A percentile compares a stretch with the other conserved stretches of the same genome.
Evolutionary conservation across 2,329 filamentous ascomycete species (phyloP).

Genomic region (Epichloe hybrida): DNA sequence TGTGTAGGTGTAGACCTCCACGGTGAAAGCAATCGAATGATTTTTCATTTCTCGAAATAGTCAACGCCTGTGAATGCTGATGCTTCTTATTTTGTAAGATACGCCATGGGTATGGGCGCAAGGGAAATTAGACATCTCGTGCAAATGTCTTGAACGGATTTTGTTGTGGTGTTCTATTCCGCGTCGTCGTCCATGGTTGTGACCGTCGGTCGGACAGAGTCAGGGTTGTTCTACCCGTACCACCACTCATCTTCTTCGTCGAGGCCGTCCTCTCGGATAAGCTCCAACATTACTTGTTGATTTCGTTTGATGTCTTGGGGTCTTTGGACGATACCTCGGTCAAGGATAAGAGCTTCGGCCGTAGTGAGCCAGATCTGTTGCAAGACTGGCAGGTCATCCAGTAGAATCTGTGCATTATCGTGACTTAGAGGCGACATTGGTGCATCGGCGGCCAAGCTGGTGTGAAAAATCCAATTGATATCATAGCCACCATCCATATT

Average conservation of each 20-base stretch:
- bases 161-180: conserved; percentile 13
- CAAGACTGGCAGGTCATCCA: conserved; percentile 42
- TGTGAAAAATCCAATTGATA: conserved; percentile 38
- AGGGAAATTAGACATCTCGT: neutral
- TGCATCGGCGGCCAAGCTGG: conserved; percentile 45
- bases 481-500: conserved; percentile 15
- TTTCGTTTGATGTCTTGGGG: conserved; percentile 50
- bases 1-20: neutral
- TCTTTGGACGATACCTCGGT: conserved; percentile 43
- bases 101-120: neutral
- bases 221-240: conserved; percentile 40
- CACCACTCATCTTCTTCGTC: conserved; percentile 50
- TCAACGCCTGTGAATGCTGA: conserved; percentile 6
- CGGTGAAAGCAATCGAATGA: neutral
- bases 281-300: conserved; percentile 45
- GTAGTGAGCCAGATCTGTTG: conserved; percentile 50
- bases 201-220: conserved; percentile 37
- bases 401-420: conserved; percentile 35
- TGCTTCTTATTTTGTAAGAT: neutral
- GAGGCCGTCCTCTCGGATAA: conserved; percentile 48
- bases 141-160: neutral
- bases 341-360: conserved; percentile 47
- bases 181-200: conserved; percentile 40
- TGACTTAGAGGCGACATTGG: conserved; percentile 43
- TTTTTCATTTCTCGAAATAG: neutral